These are phyloP conservation scores for Chalciporus pseudorubinellus DNA, from an alignment of 768 basidiomycete species.

Conservation along the genomic window DNA sequence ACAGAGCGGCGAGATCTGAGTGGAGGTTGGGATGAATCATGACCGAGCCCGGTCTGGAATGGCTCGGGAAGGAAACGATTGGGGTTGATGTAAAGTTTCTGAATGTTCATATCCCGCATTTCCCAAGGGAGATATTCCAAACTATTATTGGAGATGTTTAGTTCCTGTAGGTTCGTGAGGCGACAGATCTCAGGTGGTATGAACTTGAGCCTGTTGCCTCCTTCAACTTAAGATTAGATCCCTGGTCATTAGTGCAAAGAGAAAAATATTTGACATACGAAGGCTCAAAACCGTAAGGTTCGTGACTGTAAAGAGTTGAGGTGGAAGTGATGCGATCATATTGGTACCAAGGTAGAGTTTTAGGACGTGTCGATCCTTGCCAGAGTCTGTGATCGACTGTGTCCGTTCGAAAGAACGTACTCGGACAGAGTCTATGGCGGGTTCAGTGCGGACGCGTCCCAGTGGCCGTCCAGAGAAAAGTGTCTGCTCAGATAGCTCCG, in stretches of 20 bases:
- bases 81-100: conserved; percentile 45
- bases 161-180: conserved; percentile 51
- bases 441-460: conserved; percentile 37
- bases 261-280: conserved; percentile 42
- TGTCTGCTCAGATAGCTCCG: conserved; percentile 34
- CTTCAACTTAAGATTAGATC: conserved; percentile 32
- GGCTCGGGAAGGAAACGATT: conserved; percentile 56
- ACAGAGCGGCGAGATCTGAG: conserved; percentile 14
- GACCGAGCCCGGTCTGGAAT: conserved; percentile 11
- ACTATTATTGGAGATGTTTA: conserved; percentile 61
- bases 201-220: conserved; percentile 51
- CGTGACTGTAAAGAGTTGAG: conserved; percentile 53
- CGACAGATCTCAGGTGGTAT: conserved; percentile 63
- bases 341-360: conserved; percentile 59
- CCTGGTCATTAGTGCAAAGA: background rate
- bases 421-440: conserved; percentile 21
- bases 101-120: conserved; percentile 55
- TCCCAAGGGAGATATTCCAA: conserved; percentile 64
- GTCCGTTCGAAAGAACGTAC: conserved; percentile 27
- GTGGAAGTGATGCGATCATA: conserved; percentile 51
- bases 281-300: conserved; percentile 62
- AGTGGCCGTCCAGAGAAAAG: conserved; percentile 27
- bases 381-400: conserved; percentile 29
- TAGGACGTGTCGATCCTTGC: conserved; percentile 48
- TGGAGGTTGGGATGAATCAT: background rate